These are phyloP conservation scores for Pseudogymnoascus sp. DNA, from an alignment of 2,329 filamentous ascomycete species.

Conservation along the genomic window DNA sequence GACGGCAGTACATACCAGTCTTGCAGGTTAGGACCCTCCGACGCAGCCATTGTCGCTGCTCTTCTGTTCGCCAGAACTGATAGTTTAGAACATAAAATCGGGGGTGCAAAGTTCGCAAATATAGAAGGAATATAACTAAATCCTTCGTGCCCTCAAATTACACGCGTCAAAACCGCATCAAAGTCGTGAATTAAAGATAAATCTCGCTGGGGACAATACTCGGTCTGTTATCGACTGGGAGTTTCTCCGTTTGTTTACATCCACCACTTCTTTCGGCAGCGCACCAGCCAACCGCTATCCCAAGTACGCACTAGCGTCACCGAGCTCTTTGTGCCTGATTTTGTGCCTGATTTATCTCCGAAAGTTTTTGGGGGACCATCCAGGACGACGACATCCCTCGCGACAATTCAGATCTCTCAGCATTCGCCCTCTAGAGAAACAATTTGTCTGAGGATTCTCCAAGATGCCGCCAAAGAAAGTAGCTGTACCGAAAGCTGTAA, in stretches of 20 bases:
- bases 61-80: neutral
- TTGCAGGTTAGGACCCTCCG: conserved; percentile 2
- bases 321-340: neutral
- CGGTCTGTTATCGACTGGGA: neutral
- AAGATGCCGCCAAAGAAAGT: conserved; percentile 28
- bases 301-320: conserved; percentile 14
- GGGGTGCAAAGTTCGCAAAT: neutral
- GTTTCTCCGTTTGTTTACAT: conserved; percentile 7
- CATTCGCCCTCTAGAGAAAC: neutral
- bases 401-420: neutral
- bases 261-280: conserved; percentile 1
- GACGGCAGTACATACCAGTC: conserved; percentile 9
- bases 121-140: conserved; percentile 2
- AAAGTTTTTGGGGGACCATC: conserved; percentile 16
- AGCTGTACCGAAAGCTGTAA: conserved; percentile 22
- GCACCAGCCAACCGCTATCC: conserved; percentile 8
- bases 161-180: neutral
- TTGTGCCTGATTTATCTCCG: neutral
- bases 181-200: neutral
- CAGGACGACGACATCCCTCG: neutral
- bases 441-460: neutral
- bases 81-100: conserved; percentile 7
- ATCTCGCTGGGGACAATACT: neutral
- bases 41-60: conserved; percentile 7
- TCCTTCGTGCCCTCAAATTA: conserved; percentile 3